Evolutionary conservation across 2,329 filamentous ascomycete genomes (phyloP), one percentile per base, ranked within the genome.

Genomic region (Colletotrichum sp.): DNA sequence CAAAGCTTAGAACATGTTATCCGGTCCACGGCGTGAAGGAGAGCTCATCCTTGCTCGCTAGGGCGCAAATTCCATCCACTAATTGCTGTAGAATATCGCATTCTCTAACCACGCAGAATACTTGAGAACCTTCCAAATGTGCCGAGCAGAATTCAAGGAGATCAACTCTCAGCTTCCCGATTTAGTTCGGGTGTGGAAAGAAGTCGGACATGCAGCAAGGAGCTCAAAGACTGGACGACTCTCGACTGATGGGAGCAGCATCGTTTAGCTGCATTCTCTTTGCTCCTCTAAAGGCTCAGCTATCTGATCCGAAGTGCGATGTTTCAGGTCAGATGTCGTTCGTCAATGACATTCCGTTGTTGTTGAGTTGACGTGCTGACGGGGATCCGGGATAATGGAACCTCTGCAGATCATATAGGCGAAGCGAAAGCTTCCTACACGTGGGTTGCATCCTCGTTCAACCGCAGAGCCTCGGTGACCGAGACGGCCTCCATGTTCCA

Each of bases 301-400:
- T n/a, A 18, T 21, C 3, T 18, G 18, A 74, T 49, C 34, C 62
- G 63, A 64, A 59, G 59, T 21, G 36, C n/a, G 8, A 30, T 64
- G 66, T 70, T 65, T 57, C 44, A 34, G n/a, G 69, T 57, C 5
- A n/a, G 15, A 57, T 39, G 71, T 71, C 69, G 69, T 72, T 67
- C 55, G 24, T 67, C 52, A 21, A 67, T 62, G 30, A 59, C 34
- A 63, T 44, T 70, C 30, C 36, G n/a, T 24, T 16, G 36, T 24
- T 21, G 24, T 55, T 36, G 49, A 24, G 52, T 60, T 66, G 60
- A 30, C 72, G 44, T 32, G 18, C 24, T 24, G 28, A 26, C 39
- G 18, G 49, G 69, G 32, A 32, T 67, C n/a, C 52, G 44, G 44
- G 44, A 30, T 63, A 12, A 15, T 26, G 52, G 6, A 55, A 55